Conservation (phyloP, 306 rosid species). For the Ziziphus jujuba region DNA sequence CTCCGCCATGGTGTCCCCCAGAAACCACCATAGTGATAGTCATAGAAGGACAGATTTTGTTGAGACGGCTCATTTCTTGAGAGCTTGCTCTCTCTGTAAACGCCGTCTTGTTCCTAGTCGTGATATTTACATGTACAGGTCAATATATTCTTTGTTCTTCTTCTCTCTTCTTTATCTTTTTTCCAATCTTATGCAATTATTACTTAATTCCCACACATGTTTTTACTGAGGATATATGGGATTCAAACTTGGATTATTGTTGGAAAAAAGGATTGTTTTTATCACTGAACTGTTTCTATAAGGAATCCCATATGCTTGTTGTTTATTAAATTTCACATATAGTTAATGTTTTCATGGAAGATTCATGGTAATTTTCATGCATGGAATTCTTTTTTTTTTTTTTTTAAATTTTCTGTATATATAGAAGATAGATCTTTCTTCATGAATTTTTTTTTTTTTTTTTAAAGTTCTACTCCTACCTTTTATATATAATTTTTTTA, state of each 20-base stretch:
- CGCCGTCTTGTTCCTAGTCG: conserved; percentile 67
- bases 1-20: conserved; percentile 35
- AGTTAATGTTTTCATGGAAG: too few species aligned
- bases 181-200: background rate
- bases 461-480: too few species aligned
- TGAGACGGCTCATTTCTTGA: conserved; percentile 57
- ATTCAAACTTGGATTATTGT: too few species aligned
- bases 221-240: too few species aligned
- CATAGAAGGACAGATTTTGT: conserved; percentile 36
- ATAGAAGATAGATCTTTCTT: background rate
- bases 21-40: conserved; percentile 36
- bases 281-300: too few species aligned
- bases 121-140: conserved; percentile 97
- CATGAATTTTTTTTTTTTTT: too few species aligned
- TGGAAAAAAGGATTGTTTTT: too few species aligned
- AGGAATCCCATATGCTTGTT: too few species aligned
- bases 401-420: background rate
- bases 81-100: conserved; percentile 73
- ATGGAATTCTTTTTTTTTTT: too few species aligned
- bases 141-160: background rate
- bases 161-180: background rate
- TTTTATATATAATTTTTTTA: too few species aligned
- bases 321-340: too few species aligned
- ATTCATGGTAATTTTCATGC: background rate
- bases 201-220: too few species aligned